Evolutionary conservation across 345 rosid species (phyloP), one percentile per base, ranked within the genome.

Genomic region (Stellera chamaejasme): DNA sequence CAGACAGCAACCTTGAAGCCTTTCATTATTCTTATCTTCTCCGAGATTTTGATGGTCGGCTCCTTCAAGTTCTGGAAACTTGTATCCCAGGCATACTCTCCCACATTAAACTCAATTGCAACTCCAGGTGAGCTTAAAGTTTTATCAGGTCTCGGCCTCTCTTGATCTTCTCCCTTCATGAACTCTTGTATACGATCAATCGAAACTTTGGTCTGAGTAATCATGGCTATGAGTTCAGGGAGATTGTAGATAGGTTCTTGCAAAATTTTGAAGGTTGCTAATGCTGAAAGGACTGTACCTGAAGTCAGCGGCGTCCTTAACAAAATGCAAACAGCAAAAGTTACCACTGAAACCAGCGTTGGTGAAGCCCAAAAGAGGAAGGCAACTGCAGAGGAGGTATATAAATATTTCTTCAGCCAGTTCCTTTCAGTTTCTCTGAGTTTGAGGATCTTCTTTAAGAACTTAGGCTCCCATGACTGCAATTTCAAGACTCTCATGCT

Each of bases 321-420:
- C 19, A 80, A 46, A 50, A 77, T 59, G 67, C 84, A 80, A 44
- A 76, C 76, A n/a, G 82, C 73, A 19, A 82, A 80, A 26, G 90
- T 78, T 41, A 75, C 49, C 13, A 75, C 83, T 2, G 82, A 82
- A 4, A 85, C 71, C 0, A 81, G 60, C 49, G 89, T 77, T 8
- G 90, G 79, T 23, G 82, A 83, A 53, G 90, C 78, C 79, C 81
- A 77, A 45, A 72, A 74, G 59, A 81, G 85, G 51, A 81, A 83
- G n/a, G 82, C 77, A 25, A 81, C 74, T 0, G 78, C 79, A 23
- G 90, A 60, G 65, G 77, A 58, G n/a, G 84, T 74, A 42, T 74
- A 79, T 27, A 83, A 75, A 60, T 80, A 83, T 55, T 44, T 72
- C 62, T 64, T 75, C 60, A 82, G 73, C 65, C 73, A 72, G 32